Evolutionary conservation across 2,329 filamentous ascomycete genomes (phyloP), one percentile per base, ranked within the genome.

Genomic region (Fusarium haematococcum): DNA sequence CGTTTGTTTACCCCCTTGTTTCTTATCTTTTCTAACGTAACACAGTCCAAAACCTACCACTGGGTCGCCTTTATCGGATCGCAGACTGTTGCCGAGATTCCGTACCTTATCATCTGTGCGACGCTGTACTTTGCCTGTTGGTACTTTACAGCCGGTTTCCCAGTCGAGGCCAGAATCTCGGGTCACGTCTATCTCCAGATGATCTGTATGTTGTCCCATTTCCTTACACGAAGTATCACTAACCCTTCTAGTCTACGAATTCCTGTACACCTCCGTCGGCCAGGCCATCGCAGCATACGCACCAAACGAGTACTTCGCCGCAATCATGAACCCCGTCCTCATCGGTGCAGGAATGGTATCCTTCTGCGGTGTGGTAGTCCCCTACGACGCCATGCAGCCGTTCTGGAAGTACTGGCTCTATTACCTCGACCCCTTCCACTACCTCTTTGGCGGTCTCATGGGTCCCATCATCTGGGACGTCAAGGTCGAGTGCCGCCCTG

Each of bases 11-110:
- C 5, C 18, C 8, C 16, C 27, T 20, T 7, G 5, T 7, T 20
- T 13, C 6, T 16, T 20, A 13, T 32, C 7, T 11, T 13, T n/a
- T 18, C 33, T 58, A 41, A 58, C 10, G 6, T 3, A 1, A 1
- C 9, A 4, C 2, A 58, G 56, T 85, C 82, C 0, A 87, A 88
- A 80, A 87, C 84, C 56, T 88, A 88, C 65, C 81, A 83, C 63
- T 88, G 86, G 86, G 71, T 86, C 9, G 85, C 88, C 2, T 90
- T 89, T 66, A 86, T 88, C 9, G 85, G 84, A 0, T 87, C 85
- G 1, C 82, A 87, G 14, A 81, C 83, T 10, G 75, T 84, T 13
- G 81, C 80, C 2, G 83, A 85, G 73, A 75, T 85, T n/a, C 84
- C 84, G 0, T 83, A 83, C 61, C 74, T 84, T 2, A 74, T 80